Evolutionary conservation across 306 rosid genomes (phyloP), one percentile per base, ranked within the genome.

Genomic region (Pueraria montana): DNA sequence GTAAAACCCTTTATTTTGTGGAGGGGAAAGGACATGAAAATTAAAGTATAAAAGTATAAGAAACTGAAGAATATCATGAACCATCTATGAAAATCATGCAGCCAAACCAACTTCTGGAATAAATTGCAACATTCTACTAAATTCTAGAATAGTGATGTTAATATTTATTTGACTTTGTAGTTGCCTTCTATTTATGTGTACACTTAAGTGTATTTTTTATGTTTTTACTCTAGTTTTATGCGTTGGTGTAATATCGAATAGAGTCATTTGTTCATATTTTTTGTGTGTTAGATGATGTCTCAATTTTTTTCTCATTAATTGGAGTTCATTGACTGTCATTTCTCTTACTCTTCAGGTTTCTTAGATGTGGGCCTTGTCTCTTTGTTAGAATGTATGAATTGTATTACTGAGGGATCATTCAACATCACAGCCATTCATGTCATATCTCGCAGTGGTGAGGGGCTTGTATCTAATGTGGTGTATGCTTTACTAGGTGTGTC

Each of bases 401-500:
- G 83, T 64, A 87, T 86, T 48, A 55, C 82, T 24, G 98, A 90
- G 82, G 95, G 92, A 75, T 90, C 97, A 72, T 90, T 92, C 89
- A 87, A 87, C 75, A 77, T 89, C 79, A 89, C 87, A 72, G 86
- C 88, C 77, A 80, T 93, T 84, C 95, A 86, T 72, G 94, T 95
- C 77, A 86, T 95, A 70, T 95, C 97, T 85, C 95, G 66, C 83
- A 90, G 94, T 66, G 97, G 98, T 5, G 98, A 95, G 92, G 98
- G 97, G 61, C 97, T 95, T 53, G 95, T 95, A 20, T 95, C 98
- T 24, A 93, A 95, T 76, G 89, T 95, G 84, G 93, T 95, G 72
- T 95, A 95, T 84, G 98, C 98, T 82, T 89, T 95, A 84, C 98
- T 95, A 0, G 98, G 98, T 73, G 97, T 95, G 76, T 95, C 98